Base-by-base conservation (phyloP, 352 stramenopile species). In the Phytophthora sp. region DNA sequence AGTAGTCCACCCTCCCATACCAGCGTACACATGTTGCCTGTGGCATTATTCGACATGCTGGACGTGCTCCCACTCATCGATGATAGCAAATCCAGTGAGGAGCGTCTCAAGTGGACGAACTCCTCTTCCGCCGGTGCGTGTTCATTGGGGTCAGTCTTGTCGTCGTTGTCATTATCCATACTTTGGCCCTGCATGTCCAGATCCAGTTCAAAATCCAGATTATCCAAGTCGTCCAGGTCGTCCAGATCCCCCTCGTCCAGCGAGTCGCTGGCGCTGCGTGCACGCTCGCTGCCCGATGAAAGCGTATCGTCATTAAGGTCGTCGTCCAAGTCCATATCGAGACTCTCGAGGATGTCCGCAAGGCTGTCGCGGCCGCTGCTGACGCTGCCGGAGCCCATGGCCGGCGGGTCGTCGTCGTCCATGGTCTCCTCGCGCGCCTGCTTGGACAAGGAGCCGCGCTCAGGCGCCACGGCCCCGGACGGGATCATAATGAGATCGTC, bases 401-500 rank as follows among this genome's bases (percentile, higher is more conserved):
- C 52, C 69, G 66, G 54, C 42, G 59, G 4, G 27, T 83, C 63
- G 8, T 78, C 61, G 31, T 73, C 59, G 46, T 73, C 35, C 53
- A 75, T 67, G 27, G 69, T 74, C 21, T 86, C 62, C 26, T 79
- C 68, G 29, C 72, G 52, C 52, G 84, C 72, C 27, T 80, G 68
- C 52, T 90, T 90, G 23, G 81, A 91, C 16, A 93, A 56, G n/a
- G 77, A 89, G 27, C 67, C 73, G 54, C 85, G 79, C 58, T 91
- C 82, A 5, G 82, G 65, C 7, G 81, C 64, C 15, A 85, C 75
- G 0, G 73, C 73, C 1, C 80, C 71, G 1, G 77, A 84, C 39
- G 81, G 79, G 63, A 94, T 90, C 80, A 91, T 90, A 64, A 94
- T 92, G 58, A 94, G 78, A 55, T 94, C 86, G 73, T 94, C 86